phyloP scores from a whole-genome alignment of 169 alveolate genomes.

The Eimeria maxima region DNA sequence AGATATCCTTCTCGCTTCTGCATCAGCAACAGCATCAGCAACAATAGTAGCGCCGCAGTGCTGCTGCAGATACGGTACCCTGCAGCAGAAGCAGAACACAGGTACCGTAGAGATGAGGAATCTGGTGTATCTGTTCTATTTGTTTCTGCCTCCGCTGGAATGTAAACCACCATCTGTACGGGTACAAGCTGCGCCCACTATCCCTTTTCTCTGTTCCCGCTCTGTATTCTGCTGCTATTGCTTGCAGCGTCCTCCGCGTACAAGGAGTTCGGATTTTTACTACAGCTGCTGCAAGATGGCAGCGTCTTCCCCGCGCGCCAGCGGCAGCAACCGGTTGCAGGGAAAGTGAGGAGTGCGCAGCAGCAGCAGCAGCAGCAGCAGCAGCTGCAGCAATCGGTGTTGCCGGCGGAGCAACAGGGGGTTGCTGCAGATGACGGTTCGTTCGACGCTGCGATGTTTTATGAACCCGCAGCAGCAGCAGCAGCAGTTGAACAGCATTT shows the following conservation, averaged over 20 bases:
- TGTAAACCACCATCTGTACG: too few species aligned
- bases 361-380: slow-evolving; percentile 5
- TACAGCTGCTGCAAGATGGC: slow-evolving; percentile 57
- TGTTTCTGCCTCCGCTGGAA: too few species aligned
- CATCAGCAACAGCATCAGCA: not conserved
- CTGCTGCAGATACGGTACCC: too few species aligned
- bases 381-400: not conserved
- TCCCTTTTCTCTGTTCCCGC: not conserved
- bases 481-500: slow-evolving; percentile 72
- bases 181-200: too few species aligned
- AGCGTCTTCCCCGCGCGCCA: slow-evolving; percentile 29
- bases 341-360: not conserved
- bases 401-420: not conserved
- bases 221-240: not conserved
- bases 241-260: slow-evolving; percentile 59
- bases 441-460: not conserved
- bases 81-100: too few species aligned
- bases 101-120: too few species aligned
- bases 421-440: not conserved
- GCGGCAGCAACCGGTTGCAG: slow-evolving; percentile 18
- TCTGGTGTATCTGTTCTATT: too few species aligned
- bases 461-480: not conserved
- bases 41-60: too few species aligned
- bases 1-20: too few species aligned
- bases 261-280: slow-evolving; percentile 7